Percentiles rank a stretch among this genome's conserved stretches.
Conservation (phyloP, 2,329 filamentous ascomycete genomes). For the Apiospora phragmitis region DNA sequence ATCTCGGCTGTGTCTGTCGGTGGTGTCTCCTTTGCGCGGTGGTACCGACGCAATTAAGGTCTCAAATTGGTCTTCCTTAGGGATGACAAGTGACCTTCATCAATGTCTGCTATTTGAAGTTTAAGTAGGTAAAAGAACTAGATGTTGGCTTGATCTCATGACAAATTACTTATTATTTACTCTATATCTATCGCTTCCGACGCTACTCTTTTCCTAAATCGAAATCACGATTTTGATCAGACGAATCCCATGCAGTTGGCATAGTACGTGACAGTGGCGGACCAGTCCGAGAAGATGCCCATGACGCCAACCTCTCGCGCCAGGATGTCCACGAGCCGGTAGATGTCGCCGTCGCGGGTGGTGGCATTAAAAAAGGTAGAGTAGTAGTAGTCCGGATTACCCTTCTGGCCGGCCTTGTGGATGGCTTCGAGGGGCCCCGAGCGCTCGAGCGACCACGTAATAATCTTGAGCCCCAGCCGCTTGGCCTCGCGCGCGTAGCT, state of each 20-base stretch:
- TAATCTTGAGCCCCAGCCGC: slow-evolving; percentile 61
- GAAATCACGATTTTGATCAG: neutral
- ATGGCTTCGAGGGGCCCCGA: slow-evolving; percentile 59
- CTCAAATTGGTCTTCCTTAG: neutral
- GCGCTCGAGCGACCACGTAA: slow-evolving; percentile 70
- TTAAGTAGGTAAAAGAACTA: too few species aligned
- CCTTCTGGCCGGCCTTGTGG: slow-evolving; percentile 19
- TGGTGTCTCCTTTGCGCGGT: neutral
- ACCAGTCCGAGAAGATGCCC: slow-evolving; percentile 70
- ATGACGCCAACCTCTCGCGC: slow-evolving; percentile 59
- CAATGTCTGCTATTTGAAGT: neutral
- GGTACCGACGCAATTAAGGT: neutral
- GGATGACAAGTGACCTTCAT: neutral
- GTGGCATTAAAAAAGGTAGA: slow-evolving; percentile 53
- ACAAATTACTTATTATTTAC: neutral
- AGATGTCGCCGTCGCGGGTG: slow-evolving; percentile 66
- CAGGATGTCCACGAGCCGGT: slow-evolving; percentile 65
- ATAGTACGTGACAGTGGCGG: slow-evolving; percentile 68
- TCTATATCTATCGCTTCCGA: neutral
- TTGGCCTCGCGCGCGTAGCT: slow-evolving; percentile 62
- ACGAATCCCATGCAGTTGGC: slow-evolving; percentile 63
- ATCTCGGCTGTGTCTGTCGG: neutral
- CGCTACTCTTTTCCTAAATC: too few species aligned
- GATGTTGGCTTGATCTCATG: neutral
- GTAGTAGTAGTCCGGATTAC: slow-evolving; percentile 55